Evolutionary conservation across 352 stramenopile genomes (phyloP).

Genomic region (Globisporangium parvum): DNA sequence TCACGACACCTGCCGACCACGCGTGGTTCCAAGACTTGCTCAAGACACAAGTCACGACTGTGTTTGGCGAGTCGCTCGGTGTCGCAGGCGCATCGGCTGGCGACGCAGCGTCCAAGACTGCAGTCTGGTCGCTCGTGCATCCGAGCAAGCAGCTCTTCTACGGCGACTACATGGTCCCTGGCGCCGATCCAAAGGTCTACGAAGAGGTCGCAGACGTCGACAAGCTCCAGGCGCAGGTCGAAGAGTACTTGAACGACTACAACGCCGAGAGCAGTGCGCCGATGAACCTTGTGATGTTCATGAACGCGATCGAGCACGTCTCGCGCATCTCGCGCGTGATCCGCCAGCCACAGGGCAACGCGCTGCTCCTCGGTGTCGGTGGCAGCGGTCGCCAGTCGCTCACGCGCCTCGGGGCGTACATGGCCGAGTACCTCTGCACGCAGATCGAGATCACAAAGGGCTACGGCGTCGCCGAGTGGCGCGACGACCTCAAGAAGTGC

Average conservation of each 20-base stretch:
- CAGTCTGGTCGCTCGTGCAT: slow-evolving; percentile 60
- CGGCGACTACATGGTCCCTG: slow-evolving; percentile 91
- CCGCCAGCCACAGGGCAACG: slow-evolving; percentile 85
- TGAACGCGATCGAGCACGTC: slow-evolving; percentile 87
- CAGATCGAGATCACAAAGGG: slow-evolving; percentile 95
- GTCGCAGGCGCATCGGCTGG: slow-evolving; percentile 10
- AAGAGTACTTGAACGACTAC: slow-evolving; percentile 87
- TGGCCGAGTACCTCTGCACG: slow-evolving; percentile 89
- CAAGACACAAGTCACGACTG: slow-evolving; percentile 39
- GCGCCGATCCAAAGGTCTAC: slow-evolving; percentile 88
- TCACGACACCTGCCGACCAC: slow-evolving; percentile 65
- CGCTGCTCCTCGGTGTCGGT: slow-evolving; percentile 90
- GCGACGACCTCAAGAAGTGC: slow-evolving; percentile 91
- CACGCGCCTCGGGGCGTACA: slow-evolving; percentile 88
- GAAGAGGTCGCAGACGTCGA: slow-evolving; percentile 88
- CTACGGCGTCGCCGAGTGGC: slow-evolving; percentile 91
- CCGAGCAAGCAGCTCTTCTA: slow-evolving; percentile 73
- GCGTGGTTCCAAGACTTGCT: slow-evolving; percentile 77
- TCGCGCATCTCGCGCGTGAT: slow-evolving; percentile 80
- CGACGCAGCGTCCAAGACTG: slow-evolving; percentile 22
- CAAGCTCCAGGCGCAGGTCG: slow-evolving; percentile 68
- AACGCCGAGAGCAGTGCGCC: slow-evolving; percentile 82
- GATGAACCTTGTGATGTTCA: slow-evolving; percentile 88
- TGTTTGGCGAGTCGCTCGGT: slow-evolving; percentile 48
- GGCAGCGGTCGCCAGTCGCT: slow-evolving; percentile 90